Conservation (phyloP, 306 rosid species). For the Arachis hypogaea region DNA sequence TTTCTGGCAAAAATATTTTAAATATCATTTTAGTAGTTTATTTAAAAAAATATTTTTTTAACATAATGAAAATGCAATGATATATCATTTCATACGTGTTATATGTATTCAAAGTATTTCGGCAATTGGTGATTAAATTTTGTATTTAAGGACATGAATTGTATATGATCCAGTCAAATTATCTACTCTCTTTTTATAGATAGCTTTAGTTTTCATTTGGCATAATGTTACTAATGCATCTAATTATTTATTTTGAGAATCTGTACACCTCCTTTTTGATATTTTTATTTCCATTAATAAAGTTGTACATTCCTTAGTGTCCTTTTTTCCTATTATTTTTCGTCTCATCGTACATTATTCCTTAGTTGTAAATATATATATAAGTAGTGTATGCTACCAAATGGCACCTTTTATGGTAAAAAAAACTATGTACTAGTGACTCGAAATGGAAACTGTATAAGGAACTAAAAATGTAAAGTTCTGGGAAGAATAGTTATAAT, state of each 20-base stretch:
- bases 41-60: too few relatives aligned
- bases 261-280: constrained; percentile 3
- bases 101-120: too few relatives aligned
- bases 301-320: neutral
- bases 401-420: constrained; percentile 28
- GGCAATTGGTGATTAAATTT: too few relatives aligned
- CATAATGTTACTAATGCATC: neutral
- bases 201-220: too few relatives aligned
- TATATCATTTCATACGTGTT: too few relatives aligned
- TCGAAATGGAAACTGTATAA: constrained; percentile 28
- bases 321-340: too few relatives aligned
- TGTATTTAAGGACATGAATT: too few relatives aligned
- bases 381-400: constrained; percentile 18
- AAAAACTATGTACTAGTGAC: constrained; percentile 23
- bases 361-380: constrained; percentile 25
- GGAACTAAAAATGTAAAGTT: neutral
- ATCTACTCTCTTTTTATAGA: too few relatives aligned
- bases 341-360: neutral
- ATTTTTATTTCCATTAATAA: constrained; percentile 8
- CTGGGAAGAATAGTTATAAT: constrained; percentile 9
- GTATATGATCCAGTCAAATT: too few relatives aligned
- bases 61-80: too few relatives aligned
- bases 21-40: too few relatives aligned
- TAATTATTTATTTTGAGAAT: neutral
- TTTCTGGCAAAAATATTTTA: too few relatives aligned